phyloP scores from a whole-genome alignment of 2,329 filamentous ascomycete genomes.

The Colletotrichum echinochloae region DNA sequence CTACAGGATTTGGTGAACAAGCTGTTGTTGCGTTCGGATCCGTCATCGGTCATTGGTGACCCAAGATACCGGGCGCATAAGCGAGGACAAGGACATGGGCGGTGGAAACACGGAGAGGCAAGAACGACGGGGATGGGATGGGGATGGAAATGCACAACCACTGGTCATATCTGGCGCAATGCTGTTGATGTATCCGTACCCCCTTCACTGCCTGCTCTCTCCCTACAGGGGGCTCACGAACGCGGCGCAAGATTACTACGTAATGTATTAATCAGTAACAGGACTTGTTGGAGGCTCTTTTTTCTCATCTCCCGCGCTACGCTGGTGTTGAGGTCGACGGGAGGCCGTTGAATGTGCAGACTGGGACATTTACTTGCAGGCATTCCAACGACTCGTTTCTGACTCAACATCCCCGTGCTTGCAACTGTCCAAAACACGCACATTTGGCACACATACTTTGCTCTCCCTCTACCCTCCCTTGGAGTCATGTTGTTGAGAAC shows the following conservation, averaged over 20 bases:
- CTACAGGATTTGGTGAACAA: background rate
- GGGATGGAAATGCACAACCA: background rate
- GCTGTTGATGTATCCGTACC: background rate
- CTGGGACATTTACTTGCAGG: background rate
- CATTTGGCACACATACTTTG: background rate
- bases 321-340: conserved; percentile 7
- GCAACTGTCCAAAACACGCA: background rate
- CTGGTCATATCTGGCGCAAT: background rate
- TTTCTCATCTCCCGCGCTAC: background rate
- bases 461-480: background rate
- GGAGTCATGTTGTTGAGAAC: too few species aligned
- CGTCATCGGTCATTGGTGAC: background rate
- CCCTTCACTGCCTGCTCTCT: background rate
- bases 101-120: background rate
- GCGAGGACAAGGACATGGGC: background rate
- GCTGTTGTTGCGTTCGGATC: background rate
- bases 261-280: background rate
- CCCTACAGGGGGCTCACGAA: background rate
- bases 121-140: background rate
- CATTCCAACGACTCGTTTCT: background rate
- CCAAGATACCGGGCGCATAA: conserved; percentile 9
- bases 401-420: background rate
- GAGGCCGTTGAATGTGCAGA: conserved; percentile 12
- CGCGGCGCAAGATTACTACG: background rate
- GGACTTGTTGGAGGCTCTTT: background rate